phyloP scores from a whole-genome alignment of 108 stramenopile genomes.

The Discostella stelligeroides region DNA sequence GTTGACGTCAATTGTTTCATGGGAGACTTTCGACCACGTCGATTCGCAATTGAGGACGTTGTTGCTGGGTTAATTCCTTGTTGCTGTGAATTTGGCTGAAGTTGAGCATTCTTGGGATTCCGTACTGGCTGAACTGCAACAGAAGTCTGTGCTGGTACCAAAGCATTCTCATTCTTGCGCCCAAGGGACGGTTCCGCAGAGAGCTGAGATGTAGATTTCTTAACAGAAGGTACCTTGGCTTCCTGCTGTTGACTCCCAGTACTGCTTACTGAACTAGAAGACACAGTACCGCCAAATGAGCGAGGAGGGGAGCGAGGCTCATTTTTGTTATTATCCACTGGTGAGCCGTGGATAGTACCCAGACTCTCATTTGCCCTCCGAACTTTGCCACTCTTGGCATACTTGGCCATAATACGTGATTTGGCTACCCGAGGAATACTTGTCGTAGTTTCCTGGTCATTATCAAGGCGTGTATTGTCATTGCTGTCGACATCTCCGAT shows the following conservation, averaged over 20 bases:
- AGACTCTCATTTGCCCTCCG: slow-evolving; percentile 14
- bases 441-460: slow-evolving; percentile 1
- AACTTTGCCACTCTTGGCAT: slow-evolving; percentile 36
- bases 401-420: slow-evolving; percentile 43
- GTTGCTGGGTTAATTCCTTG: slow-evolving; percentile 10
- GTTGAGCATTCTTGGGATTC: background rate
- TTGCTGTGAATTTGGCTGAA: background rate
- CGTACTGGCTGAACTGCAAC: background rate
- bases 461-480: slow-evolving; percentile 1
- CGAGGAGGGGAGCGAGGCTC: slow-evolving; percentile 1
- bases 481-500: background rate
- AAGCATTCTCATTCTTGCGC: background rate
- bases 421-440: slow-evolving; percentile 21
- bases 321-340: background rate
- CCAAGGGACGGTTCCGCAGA: background rate
- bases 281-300: background rate
- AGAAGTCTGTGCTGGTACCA: background rate
- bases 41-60: slow-evolving; percentile 6
- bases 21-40: slow-evolving; percentile 24
- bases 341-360: background rate
- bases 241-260: background rate
- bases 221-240: background rate
- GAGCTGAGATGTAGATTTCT: background rate
- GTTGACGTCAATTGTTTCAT: background rate
- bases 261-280: background rate